Evolutionary conservation across 192 early-diverging fungal species (phyloP), one percentile per base, ranked within the genome.

Genomic region (Haplosporangium gracile): DNA sequence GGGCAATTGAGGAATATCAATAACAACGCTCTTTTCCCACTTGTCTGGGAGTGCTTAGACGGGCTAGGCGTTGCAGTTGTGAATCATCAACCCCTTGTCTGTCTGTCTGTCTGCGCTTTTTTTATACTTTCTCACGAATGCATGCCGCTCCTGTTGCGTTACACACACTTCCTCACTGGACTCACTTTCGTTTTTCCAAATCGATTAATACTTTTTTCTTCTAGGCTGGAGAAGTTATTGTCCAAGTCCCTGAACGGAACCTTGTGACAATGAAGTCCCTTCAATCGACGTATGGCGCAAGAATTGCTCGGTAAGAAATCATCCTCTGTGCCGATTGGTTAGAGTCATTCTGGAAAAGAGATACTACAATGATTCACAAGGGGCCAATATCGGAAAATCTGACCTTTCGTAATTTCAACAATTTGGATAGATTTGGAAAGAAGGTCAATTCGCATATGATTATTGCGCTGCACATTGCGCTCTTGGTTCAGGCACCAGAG

Each of bases 141-240:
- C 60, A 26, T 65, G 29, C 26, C 26, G 60, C 8, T 34, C 71
- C 7, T 70, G 18, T 5, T 45, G 22, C 10, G 71, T 72, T 72
- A 72, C 71, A 72, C 43, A 72, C 76, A 69, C 32, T 29, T 38
- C 32, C 22, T 38, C 29, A 26, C 51, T 42, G 26, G 45, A 6
- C 32, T 49, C 2, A 69, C n/a, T 22, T 18, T n/a, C 5, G n/a
- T 36, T 42, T 32, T 26, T n/a, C 18, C 43, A 39, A 38, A 81
- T 47, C 39, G 24, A 32, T 22, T 47, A 22, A 45, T 70, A 51
- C 40, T 38, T 51, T 65, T 43, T 18, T 68, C 10, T 1, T 60
- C 43, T 79, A 91, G 91, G 84, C 88, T 34, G 92, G 92, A 34
- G 92, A 93, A 72, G 83, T 91, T 1, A 88, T 93, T 71, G 86